Percentiles rank a stretch among this genome's conserved stretches.
Evolutionary conservation across 306 rosid species (phyloP).

Genomic region (Quercus cerris): DNA sequence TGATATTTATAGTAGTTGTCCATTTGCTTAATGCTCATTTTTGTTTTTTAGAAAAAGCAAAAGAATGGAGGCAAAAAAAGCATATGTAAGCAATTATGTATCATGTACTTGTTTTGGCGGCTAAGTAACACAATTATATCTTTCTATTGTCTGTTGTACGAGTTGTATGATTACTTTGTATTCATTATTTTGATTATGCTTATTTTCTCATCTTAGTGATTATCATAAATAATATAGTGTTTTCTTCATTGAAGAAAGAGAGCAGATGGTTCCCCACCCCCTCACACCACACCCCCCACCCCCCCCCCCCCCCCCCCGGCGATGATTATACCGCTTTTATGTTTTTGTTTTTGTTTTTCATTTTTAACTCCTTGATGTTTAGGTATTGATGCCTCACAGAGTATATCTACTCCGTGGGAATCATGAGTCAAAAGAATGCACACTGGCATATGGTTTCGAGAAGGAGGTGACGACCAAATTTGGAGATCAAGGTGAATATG

Average conservation of each 20-base stretch:
- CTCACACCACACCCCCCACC: no score
- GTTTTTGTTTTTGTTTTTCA: neutral
- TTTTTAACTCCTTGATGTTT: constrained; percentile 23
- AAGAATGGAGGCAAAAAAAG: neutral
- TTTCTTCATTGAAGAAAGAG: neutral
- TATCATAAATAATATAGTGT: neutral
- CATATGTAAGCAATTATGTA: neutral
- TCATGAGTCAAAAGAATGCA: constrained; percentile 73
- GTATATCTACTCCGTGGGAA: constrained; percentile 86
- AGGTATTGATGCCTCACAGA: constrained; percentile 90
- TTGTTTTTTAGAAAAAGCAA: neutral
- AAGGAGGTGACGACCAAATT: constrained; percentile 66
- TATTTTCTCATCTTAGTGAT: neutral
- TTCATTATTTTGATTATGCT: neutral
- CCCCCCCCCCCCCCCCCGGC: neutral
- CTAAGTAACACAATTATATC: neutral
- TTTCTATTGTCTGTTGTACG: neutral
- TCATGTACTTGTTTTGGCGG: neutral
- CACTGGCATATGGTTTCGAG: constrained; percentile 68
- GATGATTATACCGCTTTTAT: neutral
- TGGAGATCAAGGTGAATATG: constrained; percentile 63
- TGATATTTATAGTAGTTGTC: neutral
- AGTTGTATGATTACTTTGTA: neutral
- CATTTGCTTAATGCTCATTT: neutral
- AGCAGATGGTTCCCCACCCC: neutral